Percentiles rank a stretch among this genome's conserved stretches.
These are phyloP conservation scores for Alternaria rosae DNA, from an alignment of 2,329 filamentous ascomycete species.

Conservation along the genomic window DNA sequence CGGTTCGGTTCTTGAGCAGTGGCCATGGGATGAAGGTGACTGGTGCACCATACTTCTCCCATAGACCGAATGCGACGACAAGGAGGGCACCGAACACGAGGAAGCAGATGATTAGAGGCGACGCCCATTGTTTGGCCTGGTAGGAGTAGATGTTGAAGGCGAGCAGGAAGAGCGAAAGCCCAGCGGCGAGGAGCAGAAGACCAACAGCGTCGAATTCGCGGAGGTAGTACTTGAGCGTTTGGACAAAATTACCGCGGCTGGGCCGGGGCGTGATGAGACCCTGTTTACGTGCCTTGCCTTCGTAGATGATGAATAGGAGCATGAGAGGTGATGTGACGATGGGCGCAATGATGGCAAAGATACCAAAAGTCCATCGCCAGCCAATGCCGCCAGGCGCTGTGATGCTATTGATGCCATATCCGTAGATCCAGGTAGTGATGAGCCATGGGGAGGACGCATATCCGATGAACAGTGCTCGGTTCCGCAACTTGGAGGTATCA, in stretches of 20 bases:
- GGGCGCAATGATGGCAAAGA: slow-evolving; percentile 70
- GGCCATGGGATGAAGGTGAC: slow-evolving; percentile 56
- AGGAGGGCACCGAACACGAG: slow-evolving; percentile 49
- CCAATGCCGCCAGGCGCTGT: slow-evolving; percentile 58
- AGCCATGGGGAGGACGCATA: slow-evolving; percentile 47
- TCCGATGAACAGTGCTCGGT: slow-evolving; percentile 68
- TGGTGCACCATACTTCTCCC: slow-evolving; percentile 52
- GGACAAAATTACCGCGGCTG: slow-evolving; percentile 55
- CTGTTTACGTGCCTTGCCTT: slow-evolving; percentile 65
- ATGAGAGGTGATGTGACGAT: slow-evolving; percentile 68
- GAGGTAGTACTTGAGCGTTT: slow-evolving; percentile 63
- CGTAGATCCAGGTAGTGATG: slow-evolving; percentile 42
- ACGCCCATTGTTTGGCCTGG: slow-evolving; percentile 44
- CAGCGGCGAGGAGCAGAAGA: slow-evolving; percentile 66
- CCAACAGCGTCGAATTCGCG: slow-evolving; percentile 71
- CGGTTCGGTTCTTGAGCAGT: slow-evolving; percentile 59
- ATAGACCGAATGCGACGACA: slow-evolving; percentile 50
- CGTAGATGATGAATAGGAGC: slow-evolving; percentile 63
- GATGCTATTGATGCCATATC: slow-evolving; percentile 40
- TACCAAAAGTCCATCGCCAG: slow-evolving; percentile 73
- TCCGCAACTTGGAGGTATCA: slow-evolving; percentile 70
- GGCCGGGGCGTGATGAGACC: slow-evolving; percentile 59
- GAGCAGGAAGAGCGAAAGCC: slow-evolving; percentile 71
- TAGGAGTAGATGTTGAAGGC: slow-evolving; percentile 66
- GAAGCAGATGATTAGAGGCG: slow-evolving; percentile 53